A percentile compares a stretch with the other conserved stretches of the same genome.
phyloP scores from a whole-genome alignment of 768 basidiomycete species.

The Calocera viscosa region DNA sequence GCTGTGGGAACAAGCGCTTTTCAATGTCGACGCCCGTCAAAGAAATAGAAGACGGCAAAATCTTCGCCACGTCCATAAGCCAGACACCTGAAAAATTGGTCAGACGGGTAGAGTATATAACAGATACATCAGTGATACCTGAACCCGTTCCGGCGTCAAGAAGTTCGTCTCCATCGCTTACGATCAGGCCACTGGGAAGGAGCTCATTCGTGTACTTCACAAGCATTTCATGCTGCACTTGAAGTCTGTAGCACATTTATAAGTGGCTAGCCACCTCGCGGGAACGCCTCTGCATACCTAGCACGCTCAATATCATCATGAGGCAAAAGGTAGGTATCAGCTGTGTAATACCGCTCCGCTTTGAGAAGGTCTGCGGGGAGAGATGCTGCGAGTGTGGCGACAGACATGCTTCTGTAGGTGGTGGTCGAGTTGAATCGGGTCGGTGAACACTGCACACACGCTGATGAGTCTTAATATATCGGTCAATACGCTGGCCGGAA shows the following conservation, averaged over 20 bases:
- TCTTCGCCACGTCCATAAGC: constrained; percentile 14
- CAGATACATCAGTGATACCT: neutral
- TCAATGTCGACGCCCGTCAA: constrained; percentile 18
- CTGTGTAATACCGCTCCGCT: neutral
- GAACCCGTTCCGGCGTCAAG: neutral
- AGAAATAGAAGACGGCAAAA: constrained; percentile 4
- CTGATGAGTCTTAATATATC: too few species aligned
- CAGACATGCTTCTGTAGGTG: neutral
- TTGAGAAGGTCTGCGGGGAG: neutral
- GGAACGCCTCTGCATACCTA: neutral
- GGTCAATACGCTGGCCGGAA: too few species aligned
- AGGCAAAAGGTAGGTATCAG: neutral
- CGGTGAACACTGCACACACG: too few species aligned
- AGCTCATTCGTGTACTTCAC: neutral
- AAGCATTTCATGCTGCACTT: neutral
- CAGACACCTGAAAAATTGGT: constrained; percentile 13
- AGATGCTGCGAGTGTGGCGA: neutral
- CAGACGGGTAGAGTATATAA: neutral
- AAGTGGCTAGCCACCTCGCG: neutral
- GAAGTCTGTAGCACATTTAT: neutral
- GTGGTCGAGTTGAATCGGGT: too few species aligned
- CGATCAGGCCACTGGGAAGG: neutral
- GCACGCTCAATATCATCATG: neutral
- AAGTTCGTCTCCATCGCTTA: neutral
- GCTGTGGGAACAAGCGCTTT: constrained; percentile 15